Percentiles rank a stretch among this genome's conserved stretches.
These are phyloP conservation scores for Aspergillus biplanus DNA, from an alignment of 495 filamentous ascomycete species.

Conservation along the genomic window DNA sequence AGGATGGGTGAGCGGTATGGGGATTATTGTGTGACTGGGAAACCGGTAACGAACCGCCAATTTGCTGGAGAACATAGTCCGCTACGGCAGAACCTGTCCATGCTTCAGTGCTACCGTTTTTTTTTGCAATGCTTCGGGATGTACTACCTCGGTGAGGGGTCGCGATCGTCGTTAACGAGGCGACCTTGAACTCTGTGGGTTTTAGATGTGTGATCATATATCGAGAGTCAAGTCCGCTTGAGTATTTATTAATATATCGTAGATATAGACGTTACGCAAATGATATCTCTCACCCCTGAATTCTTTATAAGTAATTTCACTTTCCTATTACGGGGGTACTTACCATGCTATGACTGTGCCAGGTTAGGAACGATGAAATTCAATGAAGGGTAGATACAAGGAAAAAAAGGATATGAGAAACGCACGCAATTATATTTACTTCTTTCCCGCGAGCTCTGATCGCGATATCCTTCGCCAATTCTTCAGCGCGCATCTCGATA, in stretches of 20 bases:
- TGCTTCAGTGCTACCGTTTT: conserved; percentile 8
- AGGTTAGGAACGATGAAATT: conserved; percentile 18
- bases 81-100: conserved; percentile 74
- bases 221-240: conserved; percentile 84
- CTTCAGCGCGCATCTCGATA: conserved; percentile 76
- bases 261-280: conserved; percentile 6
- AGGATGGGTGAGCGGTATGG: not conserved
- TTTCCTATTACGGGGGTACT: conserved; percentile 14
- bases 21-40: not conserved
- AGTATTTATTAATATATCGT: conserved; percentile 25
- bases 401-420: conserved; percentile 11
- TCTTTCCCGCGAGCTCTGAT: conserved; percentile 67
- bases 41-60: conserved; percentile 49
- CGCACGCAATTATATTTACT: conserved; percentile 89
- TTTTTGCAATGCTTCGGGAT: not conserved
- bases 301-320: conserved; percentile 20
- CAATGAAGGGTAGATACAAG: not conserved
- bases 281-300: conserved; percentile 49
- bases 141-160: conserved; percentile 76
- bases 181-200: conserved; percentile 70
- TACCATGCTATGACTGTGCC: conserved; percentile 73
- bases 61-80: conserved; percentile 76
- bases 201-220: conserved; percentile 87
- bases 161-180: conserved; percentile 85
- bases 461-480: conserved; percentile 66